phyloP scores from a whole-genome alignment of 129 eudicot species.

The Silybum marianum region DNA sequence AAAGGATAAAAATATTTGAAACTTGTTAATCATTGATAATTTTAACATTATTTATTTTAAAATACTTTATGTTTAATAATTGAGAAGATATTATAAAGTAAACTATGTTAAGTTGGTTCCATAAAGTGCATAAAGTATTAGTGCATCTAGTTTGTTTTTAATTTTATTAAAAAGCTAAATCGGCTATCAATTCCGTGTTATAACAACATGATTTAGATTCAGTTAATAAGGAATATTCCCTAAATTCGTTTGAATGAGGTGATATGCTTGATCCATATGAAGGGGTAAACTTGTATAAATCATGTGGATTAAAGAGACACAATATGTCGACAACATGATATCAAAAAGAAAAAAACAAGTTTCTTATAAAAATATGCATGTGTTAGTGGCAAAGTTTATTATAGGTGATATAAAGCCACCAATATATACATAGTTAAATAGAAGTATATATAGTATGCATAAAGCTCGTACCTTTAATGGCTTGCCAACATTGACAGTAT shows the following conservation, averaged over 20 bases:
- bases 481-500: neutral
- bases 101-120: neutral
- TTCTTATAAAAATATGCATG: neutral
- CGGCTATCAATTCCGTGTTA: neutral
- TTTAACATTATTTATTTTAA: neutral
- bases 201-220: neutral
- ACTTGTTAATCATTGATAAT: neutral
- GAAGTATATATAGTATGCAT: neutral
- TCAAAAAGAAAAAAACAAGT: no score
- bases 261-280: neutral
- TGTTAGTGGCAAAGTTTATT: neutral
- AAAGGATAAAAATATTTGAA: neutral
- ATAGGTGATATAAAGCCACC: neutral
- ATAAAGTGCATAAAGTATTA: neutral
- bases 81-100: conserved; percentile 21
- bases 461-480: neutral
- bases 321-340: neutral
- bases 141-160: neutral
- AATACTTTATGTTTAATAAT: neutral
- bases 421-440: no score
- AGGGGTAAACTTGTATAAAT: neutral
- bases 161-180: no score
- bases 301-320: neutral
- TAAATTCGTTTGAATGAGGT: neutral
- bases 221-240: neutral